Conservation (phyloP, 495 filamentous ascomycete genomes). For the Pyrenopolyporus hunteri region DNA sequence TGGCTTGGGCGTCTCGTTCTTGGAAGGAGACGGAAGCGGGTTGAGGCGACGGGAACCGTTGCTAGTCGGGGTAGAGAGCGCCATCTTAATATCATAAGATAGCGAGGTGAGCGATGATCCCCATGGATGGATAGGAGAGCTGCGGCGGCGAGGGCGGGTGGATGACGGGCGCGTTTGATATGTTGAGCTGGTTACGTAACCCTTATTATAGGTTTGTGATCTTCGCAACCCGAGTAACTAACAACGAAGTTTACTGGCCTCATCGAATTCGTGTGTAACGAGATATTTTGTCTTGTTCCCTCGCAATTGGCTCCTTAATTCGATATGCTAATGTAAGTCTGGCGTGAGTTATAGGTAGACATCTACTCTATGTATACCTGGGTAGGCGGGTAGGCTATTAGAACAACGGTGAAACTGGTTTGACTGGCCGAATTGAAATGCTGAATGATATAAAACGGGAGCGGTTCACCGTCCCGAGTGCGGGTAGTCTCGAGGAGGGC, state of each 20-base stretch:
- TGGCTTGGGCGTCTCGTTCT: constrained; percentile 38
- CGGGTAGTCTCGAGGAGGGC: too few relatives aligned
- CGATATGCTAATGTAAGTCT: constrained; percentile 13
- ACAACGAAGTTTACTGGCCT: constrained; percentile 8
- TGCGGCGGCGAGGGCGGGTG: constrained; percentile 2
- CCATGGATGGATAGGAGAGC: constrained; percentile 29
- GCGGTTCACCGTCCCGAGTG: not conserved
- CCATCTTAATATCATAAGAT: constrained; percentile 42
- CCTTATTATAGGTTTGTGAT: constrained; percentile 9
- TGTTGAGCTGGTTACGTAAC: constrained; percentile 10
- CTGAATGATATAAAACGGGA: not conserved
- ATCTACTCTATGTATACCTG: not conserved
- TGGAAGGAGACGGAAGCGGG: constrained; percentile 38
- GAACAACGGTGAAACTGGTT: not conserved
- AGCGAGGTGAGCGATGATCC: constrained; percentile 27
- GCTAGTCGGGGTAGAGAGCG: constrained; percentile 40
- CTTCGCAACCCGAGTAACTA: constrained; percentile 1
- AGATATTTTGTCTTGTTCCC: not conserved
- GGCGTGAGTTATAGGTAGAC: constrained; percentile 8
- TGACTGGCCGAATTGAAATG: not conserved
- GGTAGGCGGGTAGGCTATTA: not conserved
- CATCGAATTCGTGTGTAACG: constrained; percentile 13
- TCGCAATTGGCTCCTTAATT: constrained; percentile 11
- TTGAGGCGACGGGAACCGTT: constrained; percentile 42
- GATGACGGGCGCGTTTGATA: constrained; percentile 1